Conservation (phyloP, 805 yeast species). For the Pichia insulana region DNA sequence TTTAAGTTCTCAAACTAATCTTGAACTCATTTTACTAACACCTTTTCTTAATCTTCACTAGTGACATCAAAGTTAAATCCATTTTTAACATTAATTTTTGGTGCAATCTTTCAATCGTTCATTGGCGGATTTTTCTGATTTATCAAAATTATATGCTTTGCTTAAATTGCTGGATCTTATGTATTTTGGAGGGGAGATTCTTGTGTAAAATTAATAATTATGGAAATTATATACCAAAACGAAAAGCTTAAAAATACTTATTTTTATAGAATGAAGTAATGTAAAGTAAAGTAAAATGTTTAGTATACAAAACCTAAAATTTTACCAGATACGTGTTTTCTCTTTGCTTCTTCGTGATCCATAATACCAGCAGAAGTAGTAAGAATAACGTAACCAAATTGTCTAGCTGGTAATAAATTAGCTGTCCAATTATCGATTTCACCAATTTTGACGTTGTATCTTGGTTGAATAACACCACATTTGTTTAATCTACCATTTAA, state of each 20-base stretch:
- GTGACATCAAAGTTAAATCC: slow-evolving; percentile 6
- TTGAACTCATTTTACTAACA: slow-evolving; percentile 4
- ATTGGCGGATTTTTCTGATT: slow-evolving; percentile 5
- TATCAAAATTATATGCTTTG: neutral
- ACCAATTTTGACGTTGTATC: slow-evolving; percentile 92
- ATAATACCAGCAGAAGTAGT: slow-evolving; percentile 99
- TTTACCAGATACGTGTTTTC: slow-evolving; percentile 99
- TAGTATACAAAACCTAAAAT: slow-evolving; percentile 97
- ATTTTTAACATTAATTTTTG: slow-evolving; percentile 4
- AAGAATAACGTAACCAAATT: slow-evolving; percentile 95
- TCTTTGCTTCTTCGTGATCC: slow-evolving; percentile 99
- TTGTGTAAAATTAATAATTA: no score
- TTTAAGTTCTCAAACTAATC: neutral
- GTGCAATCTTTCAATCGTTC: slow-evolving; percentile 4
- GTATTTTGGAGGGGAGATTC: no score
- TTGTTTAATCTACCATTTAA: slow-evolving; percentile 98
- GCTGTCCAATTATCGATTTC: slow-evolving; percentile 99
- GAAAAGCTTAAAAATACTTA: slow-evolving; percentile 1
- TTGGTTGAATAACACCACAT: slow-evolving; percentile 98
- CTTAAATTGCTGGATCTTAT: neutral
- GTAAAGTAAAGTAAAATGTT: neutral
- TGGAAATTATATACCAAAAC: neutral
- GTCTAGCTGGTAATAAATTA: slow-evolving; percentile 98
- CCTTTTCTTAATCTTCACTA: neutral
- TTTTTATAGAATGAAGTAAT: neutral